Evolutionary conservation across 768 basidiomycete species (phyloP).

Genomic region (Clitopilus hobsonii): DNA sequence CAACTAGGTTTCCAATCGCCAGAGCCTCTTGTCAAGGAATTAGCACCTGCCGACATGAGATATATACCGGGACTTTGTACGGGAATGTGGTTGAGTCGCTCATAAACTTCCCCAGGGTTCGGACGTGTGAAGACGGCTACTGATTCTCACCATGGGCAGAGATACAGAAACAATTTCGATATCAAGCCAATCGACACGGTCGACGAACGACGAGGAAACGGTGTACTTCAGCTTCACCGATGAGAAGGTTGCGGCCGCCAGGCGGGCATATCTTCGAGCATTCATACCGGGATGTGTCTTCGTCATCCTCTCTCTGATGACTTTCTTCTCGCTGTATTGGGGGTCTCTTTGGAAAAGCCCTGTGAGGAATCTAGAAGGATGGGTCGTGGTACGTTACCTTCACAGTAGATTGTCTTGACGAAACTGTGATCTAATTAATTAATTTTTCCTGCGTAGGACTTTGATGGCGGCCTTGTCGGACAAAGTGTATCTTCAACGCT

Average conservation of each 20-base stretch:
- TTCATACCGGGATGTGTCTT: slow-evolving; percentile 9
- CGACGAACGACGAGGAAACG: not conserved
- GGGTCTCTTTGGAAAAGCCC: slow-evolving; percentile 35
- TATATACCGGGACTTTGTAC: not conserved
- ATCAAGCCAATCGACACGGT: not conserved
- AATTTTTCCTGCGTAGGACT: slow-evolving; percentile 34
- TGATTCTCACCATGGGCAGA: not conserved
- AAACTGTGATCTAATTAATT: too few relatives aligned
- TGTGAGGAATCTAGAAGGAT: slow-evolving; percentile 38
- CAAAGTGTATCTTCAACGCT: slow-evolving; percentile 32
- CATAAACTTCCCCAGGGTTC: not conserved
- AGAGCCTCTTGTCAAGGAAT: too few relatives aligned
- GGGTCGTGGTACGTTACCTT: slow-evolving; percentile 39
- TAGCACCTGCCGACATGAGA: too few relatives aligned
- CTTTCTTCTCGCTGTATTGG: slow-evolving; percentile 50
- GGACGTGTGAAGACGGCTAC: not conserved
- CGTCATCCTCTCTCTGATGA: slow-evolving; percentile 27
- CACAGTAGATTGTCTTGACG: too few relatives aligned
- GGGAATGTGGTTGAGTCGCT: too few relatives aligned
- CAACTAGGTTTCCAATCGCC: too few relatives aligned
- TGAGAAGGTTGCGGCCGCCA: slow-evolving; percentile 2
- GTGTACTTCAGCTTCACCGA: not conserved
- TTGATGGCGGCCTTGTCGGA: slow-evolving; percentile 48
- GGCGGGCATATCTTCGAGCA: slow-evolving; percentile 11
- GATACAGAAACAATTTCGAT: not conserved